phyloP scores from a whole-genome alignment of 2,329 filamentous ascomycete species.

The Penicillium sclerotigenum region DNA sequence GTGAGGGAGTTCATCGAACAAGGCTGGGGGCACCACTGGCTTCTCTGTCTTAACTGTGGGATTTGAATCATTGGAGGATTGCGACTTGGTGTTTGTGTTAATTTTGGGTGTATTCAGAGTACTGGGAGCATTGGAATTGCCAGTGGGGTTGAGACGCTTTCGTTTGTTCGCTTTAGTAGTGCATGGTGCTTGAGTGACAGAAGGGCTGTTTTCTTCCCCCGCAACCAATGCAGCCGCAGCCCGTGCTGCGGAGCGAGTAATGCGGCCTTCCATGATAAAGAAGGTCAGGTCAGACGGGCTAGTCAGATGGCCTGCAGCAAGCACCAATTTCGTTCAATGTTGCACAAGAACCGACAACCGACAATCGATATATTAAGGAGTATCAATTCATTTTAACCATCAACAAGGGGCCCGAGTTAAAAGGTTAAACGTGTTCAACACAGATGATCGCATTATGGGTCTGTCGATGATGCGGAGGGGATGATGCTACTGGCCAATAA shows the following conservation, averaged over 20 bases:
- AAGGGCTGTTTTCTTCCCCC: slow-evolving; percentile 4
- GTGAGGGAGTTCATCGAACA: slow-evolving; percentile 52
- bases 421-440: neutral
- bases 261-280: slow-evolving; percentile 19
- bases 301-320: neutral
- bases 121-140: neutral
- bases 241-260: slow-evolving; percentile 30
- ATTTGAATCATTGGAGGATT: neutral
- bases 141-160: neutral
- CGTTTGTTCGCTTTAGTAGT: neutral
- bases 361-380: neutral
- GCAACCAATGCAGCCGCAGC: slow-evolving; percentile 20
- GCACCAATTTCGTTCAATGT: neutral
- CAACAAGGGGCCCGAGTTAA: neutral
- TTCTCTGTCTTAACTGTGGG: slow-evolving; percentile 10
- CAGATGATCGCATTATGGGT: neutral
- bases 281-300: neutral
- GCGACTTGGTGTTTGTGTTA: neutral
- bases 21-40: neutral
- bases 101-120: neutral
- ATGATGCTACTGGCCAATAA: neutral
- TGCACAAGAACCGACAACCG: neutral
- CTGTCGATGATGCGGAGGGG: neutral
- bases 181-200: neutral
- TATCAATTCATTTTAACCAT: neutral